Conservation (phyloP, 768 basidiomycete genomes). For the Mrakia hoshinonis region DNA sequence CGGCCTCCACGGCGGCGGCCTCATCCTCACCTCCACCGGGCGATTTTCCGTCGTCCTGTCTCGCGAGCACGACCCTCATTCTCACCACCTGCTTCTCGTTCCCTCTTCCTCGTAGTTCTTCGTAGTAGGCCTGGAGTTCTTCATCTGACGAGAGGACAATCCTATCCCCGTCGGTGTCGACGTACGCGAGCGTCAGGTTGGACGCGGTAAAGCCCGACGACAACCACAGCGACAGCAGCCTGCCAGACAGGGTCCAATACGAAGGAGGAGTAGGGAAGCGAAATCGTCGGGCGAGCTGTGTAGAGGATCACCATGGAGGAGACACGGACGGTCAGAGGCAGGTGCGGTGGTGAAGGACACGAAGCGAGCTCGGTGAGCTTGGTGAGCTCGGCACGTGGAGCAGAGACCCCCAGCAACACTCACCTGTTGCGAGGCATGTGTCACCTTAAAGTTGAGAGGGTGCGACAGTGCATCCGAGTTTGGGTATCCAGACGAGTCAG, state of each 20-base stretch:
- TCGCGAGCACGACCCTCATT: conserved; percentile 10
- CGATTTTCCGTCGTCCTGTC: background rate
- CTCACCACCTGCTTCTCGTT: conserved; percentile 17
- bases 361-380: too few species aligned
- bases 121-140: conserved; percentile 19
- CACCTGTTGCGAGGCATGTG: background rate
- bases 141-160: conserved; percentile 19
- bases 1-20: too few species aligned
- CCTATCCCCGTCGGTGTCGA: conserved; percentile 16
- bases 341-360: too few species aligned
- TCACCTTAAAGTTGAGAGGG: conserved; percentile 5
- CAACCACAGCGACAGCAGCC: conserved; percentile 15
- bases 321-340: too few species aligned
- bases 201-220: conserved; percentile 2
- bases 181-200: conserved; percentile 21
- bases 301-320: background rate
- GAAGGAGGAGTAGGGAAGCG: conserved; percentile 22
- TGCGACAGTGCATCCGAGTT: background rate
- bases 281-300: conserved; percentile 2
- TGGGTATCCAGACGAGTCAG: too few species aligned
- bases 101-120: conserved; percentile 8
- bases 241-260: background rate
- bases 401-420: too few species aligned
- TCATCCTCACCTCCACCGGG: background rate
- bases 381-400: too few species aligned